Percentiles rank a stretch among this genome's conserved stretches.
Conservation (phyloP, 805 yeast genomes). For the Candida pseudofarinosa region DNA sequence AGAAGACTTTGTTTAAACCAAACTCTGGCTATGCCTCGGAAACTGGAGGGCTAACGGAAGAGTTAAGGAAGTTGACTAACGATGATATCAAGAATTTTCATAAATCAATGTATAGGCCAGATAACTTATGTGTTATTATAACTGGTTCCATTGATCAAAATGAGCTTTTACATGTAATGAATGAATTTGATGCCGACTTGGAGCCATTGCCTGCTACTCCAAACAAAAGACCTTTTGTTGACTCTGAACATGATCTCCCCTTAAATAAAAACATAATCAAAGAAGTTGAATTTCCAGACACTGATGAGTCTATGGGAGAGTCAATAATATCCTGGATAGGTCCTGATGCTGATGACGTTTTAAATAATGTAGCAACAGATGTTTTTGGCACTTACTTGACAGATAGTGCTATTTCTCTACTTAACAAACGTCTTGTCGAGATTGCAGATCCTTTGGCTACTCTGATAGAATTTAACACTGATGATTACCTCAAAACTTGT, state of each 20-base stretch:
- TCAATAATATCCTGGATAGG: slow-evolving; percentile 77
- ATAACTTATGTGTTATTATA: slow-evolving; percentile 76
- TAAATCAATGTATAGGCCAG: slow-evolving; percentile 66
- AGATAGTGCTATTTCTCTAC: slow-evolving; percentile 70
- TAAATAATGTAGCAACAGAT: slow-evolving; percentile 65
- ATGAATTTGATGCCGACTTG: slow-evolving; percentile 56
- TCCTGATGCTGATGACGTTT: slow-evolving; percentile 51
- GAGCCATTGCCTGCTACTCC: slow-evolving; percentile 35
- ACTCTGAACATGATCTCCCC: slow-evolving; percentile 48
- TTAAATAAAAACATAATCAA: slow-evolving; percentile 38
- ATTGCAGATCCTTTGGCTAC: slow-evolving; percentile 79
- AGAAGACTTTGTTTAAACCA: slow-evolving; percentile 49
- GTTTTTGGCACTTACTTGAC: slow-evolving; percentile 71
- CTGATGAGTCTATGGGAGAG: slow-evolving; percentile 82
- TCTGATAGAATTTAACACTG: slow-evolving; percentile 63
- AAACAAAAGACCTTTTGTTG: slow-evolving; percentile 74
- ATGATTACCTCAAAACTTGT: slow-evolving; percentile 65
- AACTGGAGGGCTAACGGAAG: slow-evolving; percentile 85
- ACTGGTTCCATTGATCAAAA: slow-evolving; percentile 81
- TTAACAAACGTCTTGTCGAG: slow-evolving; percentile 71
- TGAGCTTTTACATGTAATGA: slow-evolving; percentile 61
- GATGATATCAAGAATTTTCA: slow-evolving; percentile 79
- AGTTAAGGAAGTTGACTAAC: slow-evolving; percentile 67
- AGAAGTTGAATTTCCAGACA: slow-evolving; percentile 78
- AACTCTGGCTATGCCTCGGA: slow-evolving; percentile 85